Conservation (phyloP, 257 asterid species). For the Nyctanthes arbortristis region DNA sequence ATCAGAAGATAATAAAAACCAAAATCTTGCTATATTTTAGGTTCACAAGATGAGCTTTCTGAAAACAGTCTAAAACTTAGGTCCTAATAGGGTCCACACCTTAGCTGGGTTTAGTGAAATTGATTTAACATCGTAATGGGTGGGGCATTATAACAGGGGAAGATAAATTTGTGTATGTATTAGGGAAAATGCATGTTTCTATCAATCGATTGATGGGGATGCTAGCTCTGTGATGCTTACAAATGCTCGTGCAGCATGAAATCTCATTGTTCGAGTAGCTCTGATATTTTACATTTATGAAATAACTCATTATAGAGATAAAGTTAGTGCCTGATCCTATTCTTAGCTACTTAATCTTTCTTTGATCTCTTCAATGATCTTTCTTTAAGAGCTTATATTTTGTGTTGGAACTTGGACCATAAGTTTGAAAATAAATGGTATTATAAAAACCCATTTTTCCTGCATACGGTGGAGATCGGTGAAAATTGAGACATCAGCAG, state of each 20-base stretch:
- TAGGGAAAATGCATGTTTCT: neutral
- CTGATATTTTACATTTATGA: neutral
- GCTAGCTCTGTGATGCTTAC: neutral
- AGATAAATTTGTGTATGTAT: neutral
- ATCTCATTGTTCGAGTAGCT: neutral
- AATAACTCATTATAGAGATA: neutral
- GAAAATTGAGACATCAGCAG: neutral
- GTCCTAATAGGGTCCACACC: neutral
- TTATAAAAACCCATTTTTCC: neutral
- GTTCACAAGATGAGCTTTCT: neutral
- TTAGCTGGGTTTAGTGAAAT: neutral
- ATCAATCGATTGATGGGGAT: neutral
- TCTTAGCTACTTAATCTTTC: neutral
- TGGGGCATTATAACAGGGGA: neutral
- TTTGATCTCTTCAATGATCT: neutral
- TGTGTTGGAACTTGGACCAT: neutral
- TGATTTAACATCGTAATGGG: no score
- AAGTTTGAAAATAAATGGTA: neutral
- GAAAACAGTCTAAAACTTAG: neutral
- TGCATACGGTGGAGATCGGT: slow-evolving; percentile 2
- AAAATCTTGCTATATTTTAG: neutral
- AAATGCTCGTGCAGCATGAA: neutral
- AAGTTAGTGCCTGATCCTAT: neutral
- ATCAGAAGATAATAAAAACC: neutral
- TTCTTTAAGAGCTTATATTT: neutral